These are phyloP conservation scores for Sporobolomyces pararoseus DNA, from an alignment of 768 basidiomycete species.

Conservation along the genomic window DNA sequence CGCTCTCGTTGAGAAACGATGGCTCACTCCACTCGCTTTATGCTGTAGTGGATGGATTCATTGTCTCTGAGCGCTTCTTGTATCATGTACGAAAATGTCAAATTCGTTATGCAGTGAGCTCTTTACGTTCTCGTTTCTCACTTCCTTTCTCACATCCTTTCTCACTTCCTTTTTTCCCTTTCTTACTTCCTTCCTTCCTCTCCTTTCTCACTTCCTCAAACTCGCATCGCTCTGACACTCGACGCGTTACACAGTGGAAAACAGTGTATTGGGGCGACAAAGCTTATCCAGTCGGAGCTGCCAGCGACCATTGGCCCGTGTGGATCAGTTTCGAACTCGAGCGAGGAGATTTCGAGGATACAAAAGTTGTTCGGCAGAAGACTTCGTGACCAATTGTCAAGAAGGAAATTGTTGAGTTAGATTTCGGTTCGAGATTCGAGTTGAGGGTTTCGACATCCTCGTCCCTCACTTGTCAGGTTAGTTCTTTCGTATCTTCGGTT, in stretches of 20 bases:
- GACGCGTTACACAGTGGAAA: background rate
- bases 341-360: constrained; percentile 1
- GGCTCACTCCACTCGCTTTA: background rate
- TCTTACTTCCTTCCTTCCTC: background rate
- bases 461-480: no score
- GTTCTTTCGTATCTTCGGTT: no score
- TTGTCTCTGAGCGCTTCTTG: constrained; percentile 13
- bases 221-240: no score
- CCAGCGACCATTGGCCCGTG: constrained; percentile 11
- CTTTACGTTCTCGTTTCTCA: background rate
- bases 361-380: no score
- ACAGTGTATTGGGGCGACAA: background rate
- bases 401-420: no score
- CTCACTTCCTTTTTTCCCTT: no score
- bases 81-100: background rate
- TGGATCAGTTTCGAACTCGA: constrained; percentile 9
- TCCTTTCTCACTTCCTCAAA: background rate
- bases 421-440: no score
- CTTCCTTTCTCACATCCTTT: no score
- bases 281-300: background rate
- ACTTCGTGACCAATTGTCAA: no score
- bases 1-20: background rate
- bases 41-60: constrained; percentile 21
- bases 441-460: no score
- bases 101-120: constrained; percentile 11